Evolutionary conservation across 2,329 filamentous ascomycete genomes (phyloP).

Genomic region (Pseudogymnoascus sp.): DNA sequence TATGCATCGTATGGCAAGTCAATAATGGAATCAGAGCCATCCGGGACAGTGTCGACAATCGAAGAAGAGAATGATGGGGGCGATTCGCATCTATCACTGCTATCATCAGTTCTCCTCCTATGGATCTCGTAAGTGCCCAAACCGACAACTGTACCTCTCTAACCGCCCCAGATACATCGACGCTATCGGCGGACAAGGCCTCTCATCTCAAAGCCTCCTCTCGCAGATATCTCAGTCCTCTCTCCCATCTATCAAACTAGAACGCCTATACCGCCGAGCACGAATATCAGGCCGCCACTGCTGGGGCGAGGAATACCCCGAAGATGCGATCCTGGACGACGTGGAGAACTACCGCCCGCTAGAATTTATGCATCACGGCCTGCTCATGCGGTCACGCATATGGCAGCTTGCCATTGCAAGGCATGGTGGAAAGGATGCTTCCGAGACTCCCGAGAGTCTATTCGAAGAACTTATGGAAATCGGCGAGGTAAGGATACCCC

Average conservation of each 20-base stretch:
- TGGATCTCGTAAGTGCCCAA: neutral
- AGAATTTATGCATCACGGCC: neutral
- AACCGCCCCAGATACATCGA: neutral
- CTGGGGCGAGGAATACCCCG: slow-evolving; percentile 6
- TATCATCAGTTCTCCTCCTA: neutral
- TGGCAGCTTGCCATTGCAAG: slow-evolving; percentile 3
- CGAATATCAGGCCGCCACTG: neutral
- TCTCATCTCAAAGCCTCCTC: neutral
- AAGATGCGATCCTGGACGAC: slow-evolving; percentile 5
- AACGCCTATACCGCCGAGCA: slow-evolving; percentile 8
- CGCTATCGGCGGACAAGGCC: neutral
- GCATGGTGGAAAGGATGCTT: neutral
- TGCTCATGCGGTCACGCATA: neutral
- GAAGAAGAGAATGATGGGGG: neutral
- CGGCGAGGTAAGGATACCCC: neutral
- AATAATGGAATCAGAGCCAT: neutral
- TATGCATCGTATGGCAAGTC: neutral
- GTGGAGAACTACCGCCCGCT: slow-evolving; percentile 6
- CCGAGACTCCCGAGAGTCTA: neutral
- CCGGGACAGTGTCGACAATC: neutral
- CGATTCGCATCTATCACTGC: neutral
- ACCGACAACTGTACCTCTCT: neutral
- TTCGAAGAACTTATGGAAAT: slow-evolving; percentile 2
- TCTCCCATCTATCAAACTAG: neutral
- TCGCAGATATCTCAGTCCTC: slow-evolving; percentile 4